Evolutionary conservation across 805 yeast genomes (phyloP), one percentile per base, ranked within the genome.

Genomic region (Saturnispora besseyi): DNA sequence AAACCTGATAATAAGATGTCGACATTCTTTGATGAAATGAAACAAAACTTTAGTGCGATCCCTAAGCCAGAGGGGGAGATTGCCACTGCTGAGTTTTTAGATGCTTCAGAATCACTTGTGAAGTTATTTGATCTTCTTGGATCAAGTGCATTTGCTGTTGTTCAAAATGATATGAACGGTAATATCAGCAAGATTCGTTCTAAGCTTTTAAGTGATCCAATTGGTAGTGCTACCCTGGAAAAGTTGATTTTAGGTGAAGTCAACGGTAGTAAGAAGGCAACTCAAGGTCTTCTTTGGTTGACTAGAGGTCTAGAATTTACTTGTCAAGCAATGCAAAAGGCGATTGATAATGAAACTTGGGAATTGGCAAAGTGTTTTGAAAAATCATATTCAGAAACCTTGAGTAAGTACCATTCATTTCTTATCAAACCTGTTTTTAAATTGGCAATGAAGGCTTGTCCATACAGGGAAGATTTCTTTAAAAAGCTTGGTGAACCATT

Each of bases 391-490:
- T 62, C 74, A 54, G 84, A 83, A 69, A 88, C 96, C 5, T 76
- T 88, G 63, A 76, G 84, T 52, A 81, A 88, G 67, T 82, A 80
- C 69, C 96, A 88, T 70, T 81, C 83, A 48, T 78, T 88, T 76
- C 72, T 88, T 60, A 75, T 88, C 54, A 84, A 83, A 62, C 96
- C 96, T 28, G 80, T 89, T 48, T 88, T 88, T 78, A 87, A 87
- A 70, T 75, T 89, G 64, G 96, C 96, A 45, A 89, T 88, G 96
- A 86, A 85, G 67, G 95, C 96, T 2, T 87, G 95, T 67, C 96
- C 96, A 11, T 89, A 87, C 69, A 79, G 96, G 72, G 80, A 78
- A 64, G 95, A 81, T 62, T 86, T 88, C 63, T 88, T 87, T 61
- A 82, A 67, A 52, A 88, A 87, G 71, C 76, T 88, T 59, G 96